A percentile compares a stretch with the other conserved stretches of the same genome.
These are phyloP conservation scores for Penicillium sp. DNA, from an alignment of 2,329 filamentous ascomycete species.

Conservation along the genomic window DNA sequence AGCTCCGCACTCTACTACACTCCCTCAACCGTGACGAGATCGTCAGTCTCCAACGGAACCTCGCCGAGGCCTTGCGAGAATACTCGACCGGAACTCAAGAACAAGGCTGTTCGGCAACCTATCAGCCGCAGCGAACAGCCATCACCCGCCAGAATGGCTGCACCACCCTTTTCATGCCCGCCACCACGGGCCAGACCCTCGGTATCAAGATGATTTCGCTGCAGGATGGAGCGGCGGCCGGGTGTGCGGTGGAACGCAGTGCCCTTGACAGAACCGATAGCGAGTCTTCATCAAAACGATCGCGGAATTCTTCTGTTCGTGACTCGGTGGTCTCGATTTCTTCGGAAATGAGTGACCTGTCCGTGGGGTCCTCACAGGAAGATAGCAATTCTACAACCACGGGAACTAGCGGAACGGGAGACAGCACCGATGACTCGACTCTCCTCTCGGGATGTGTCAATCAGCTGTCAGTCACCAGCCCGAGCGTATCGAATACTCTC, in stretches of 20 bases:
- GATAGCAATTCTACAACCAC: slow-evolving; percentile 23
- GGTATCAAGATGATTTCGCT: slow-evolving; percentile 66
- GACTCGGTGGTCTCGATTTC: slow-evolving; percentile 36
- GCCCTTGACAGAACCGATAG: slow-evolving; percentile 14
- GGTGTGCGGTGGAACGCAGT: slow-evolving; percentile 35
- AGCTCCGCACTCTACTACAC: slow-evolving; percentile 56
- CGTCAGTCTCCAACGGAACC: slow-evolving; percentile 54
- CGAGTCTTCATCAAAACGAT: slow-evolving; percentile 14
- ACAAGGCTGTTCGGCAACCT: slow-evolving; percentile 57
- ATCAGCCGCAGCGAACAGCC: slow-evolving; percentile 61
- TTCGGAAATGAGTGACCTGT: slow-evolving; percentile 35
- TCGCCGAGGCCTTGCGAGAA: slow-evolving; percentile 61
- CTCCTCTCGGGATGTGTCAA: slow-evolving; percentile 32
- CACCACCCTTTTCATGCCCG: slow-evolving; percentile 67
- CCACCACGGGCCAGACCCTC: slow-evolving; percentile 57
- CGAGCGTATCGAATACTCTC: slow-evolving; percentile 28
- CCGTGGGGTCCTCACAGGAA: slow-evolving; percentile 34
- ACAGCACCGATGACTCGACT: slow-evolving; percentile 29
- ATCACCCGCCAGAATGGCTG: slow-evolving; percentile 61
- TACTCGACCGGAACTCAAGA: slow-evolving; percentile 64
- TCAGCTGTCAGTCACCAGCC: slow-evolving; percentile 24
- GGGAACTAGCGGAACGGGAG: slow-evolving; percentile 5
- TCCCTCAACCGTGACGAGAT: slow-evolving; percentile 58
- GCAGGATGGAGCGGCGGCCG: slow-evolving; percentile 33
- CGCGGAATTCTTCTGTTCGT: slow-evolving; percentile 19